These are phyloP conservation scores for Leccinum obscurum DNA, from an alignment of 768 basidiomycete genomes.

Conservation along the genomic window DNA sequence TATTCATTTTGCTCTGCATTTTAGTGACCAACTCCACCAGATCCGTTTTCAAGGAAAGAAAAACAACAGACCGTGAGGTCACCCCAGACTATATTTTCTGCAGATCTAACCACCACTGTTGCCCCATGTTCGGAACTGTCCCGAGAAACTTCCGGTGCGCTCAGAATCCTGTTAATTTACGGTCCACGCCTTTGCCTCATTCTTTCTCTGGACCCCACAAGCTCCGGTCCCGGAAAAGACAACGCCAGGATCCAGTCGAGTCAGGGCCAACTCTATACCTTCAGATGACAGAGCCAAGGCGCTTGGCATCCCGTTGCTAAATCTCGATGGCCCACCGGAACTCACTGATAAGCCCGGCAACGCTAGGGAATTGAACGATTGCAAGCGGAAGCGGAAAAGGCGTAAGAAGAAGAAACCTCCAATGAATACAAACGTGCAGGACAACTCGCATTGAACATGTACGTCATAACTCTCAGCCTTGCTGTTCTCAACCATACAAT, in stretches of 20 bases:
- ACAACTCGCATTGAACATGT: constrained; percentile 13
- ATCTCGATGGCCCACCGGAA: constrained; percentile 52
- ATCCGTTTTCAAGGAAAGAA: constrained; percentile 8
- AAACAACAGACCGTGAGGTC: constrained; percentile 4
- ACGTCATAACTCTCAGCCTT: constrained; percentile 15
- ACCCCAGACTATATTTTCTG: constrained; percentile 9
- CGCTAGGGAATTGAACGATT: constrained; percentile 21
- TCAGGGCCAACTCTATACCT: constrained; percentile 3
- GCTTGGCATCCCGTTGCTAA: constrained; percentile 47
- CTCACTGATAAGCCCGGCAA: constrained; percentile 15
- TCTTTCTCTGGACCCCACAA: constrained; percentile 13
- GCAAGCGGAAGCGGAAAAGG: constrained; percentile 56
- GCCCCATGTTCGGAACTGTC: constrained; percentile 1
- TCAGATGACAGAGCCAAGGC: constrained; percentile 15
- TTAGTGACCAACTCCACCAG: constrained; percentile 10
- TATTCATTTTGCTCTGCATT: background rate
- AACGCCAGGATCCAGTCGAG: constrained; percentile 5
- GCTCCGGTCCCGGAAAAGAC: constrained; percentile 15
- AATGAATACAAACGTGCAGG: constrained; percentile 23
- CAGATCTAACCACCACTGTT: background rate
- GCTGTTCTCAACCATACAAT: constrained; percentile 1
- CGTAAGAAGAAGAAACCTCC: constrained; percentile 54
- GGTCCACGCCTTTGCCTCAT: constrained; percentile 16
- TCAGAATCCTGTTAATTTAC: constrained; percentile 6
- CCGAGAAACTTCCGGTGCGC: constrained; percentile 21